Base-by-base conservation (phyloP, 1,139 yeast genomes). In the Yamadazyma blattariae region DNA sequence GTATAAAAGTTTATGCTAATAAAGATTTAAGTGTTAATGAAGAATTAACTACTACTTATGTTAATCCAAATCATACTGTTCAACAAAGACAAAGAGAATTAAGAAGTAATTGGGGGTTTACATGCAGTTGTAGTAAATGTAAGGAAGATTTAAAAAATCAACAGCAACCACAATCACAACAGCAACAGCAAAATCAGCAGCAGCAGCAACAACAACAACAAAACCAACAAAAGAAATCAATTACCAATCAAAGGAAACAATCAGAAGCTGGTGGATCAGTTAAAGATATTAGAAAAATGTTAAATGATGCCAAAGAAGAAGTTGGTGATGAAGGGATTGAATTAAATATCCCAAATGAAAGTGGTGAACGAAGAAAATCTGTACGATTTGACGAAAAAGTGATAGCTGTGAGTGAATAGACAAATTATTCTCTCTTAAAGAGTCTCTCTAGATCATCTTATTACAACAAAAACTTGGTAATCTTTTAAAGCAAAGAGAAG, bases 61-160 rank as follows among this genome's bases (percentile, higher is more conserved):
- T 86, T 2, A 79, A 83, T 47, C 87, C 90, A 2, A 57, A 65
- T 8, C 80, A 77, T 49, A 76, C 79, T 3, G 75, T 81, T 7
- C 74, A 70, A 30, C 78, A 79, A 44, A 74, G 96, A 46, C 81
- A 78, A 50, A 60, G 85, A 42, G 81, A 76, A 44, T 62, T 87
- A 34, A 63, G 90, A 38, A 79, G 79, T n/a, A 81, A 83, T 48
- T 87, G 89, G 88, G 95, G 95, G 5, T 87, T 87, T 54, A 51
- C 73, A n/a, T 87, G 96, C 56, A 61, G 56, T 18, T 87, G 96
- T 55, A 47, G 56, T 8, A 75, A 82, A 42, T 87, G 96, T 57
- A 72, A 74, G 47, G 62, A 61, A 6, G 95, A 84, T 44, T 60
- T 70, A 31, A 59, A 67, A 37, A 46, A 40, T 2, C 68, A 64